phyloP scores from a whole-genome alignment of 108 stramenopile genomes.

The Mediolabrus comicus region DNA sequence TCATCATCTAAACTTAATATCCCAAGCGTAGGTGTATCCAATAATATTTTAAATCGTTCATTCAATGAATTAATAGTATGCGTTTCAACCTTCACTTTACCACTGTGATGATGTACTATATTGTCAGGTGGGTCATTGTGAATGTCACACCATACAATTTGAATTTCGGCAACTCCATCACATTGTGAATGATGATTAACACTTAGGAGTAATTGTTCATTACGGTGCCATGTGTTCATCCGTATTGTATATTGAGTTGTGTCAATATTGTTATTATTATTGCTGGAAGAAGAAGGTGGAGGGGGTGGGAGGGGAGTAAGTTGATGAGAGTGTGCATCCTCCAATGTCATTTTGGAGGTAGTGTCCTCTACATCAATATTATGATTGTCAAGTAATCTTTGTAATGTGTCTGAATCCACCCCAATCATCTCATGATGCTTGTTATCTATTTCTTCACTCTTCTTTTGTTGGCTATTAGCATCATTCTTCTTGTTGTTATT shows the following conservation, averaged over 20 bases:
- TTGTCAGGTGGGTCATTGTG: conserved; percentile 28
- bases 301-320: conserved; percentile 6
- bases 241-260: conserved; percentile 65
- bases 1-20: conserved; percentile 87
- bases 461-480: neutral
- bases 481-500: neutral
- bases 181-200: conserved; percentile 61
- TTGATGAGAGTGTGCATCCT: conserved; percentile 17
- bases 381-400: neutral
- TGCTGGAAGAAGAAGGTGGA: conserved; percentile 66
- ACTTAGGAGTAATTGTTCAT: conserved; percentile 53
- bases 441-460: too few species aligned
- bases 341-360: conserved; percentile 7
- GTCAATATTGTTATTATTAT: conserved; percentile 43
- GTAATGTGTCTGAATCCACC: neutral
- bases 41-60: conserved; percentile 70
- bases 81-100: conserved; percentile 62
- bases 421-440: too few species aligned
- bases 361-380: neutral
- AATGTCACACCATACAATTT: conserved; percentile 73
- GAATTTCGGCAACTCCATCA: conserved; percentile 62
- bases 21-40: conserved; percentile 62
- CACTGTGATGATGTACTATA: conserved; percentile 20
- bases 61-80: conserved; percentile 76
- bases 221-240: conserved; percentile 77